These are phyloP conservation scores for Rhypophila decipiens DNA, from an alignment of 495 filamentous ascomycete genomes.

Conservation along the genomic window DNA sequence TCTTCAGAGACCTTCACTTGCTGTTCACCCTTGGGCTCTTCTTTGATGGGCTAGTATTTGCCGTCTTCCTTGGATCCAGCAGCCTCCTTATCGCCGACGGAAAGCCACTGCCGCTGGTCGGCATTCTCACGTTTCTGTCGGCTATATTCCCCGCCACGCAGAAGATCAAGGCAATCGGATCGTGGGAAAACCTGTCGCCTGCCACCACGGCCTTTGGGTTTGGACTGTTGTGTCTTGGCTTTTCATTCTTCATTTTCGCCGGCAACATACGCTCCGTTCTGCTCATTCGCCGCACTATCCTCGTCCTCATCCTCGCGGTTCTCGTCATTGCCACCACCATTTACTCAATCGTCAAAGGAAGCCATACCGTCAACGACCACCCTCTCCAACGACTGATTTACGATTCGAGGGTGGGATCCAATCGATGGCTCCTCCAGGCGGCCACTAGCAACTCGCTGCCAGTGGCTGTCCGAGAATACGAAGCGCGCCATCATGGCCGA, in stretches of 20 bases:
- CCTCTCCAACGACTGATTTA: conserved; percentile 49
- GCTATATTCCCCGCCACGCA: conserved; percentile 23
- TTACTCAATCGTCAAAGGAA: conserved; percentile 17
- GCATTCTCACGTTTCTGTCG: conserved; percentile 31
- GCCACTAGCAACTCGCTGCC: conserved; percentile 44
- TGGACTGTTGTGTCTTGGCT: conserved; percentile 29
- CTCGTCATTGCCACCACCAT: conserved; percentile 27
- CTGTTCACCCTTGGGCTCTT: conserved; percentile 36
- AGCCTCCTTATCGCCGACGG: conserved; percentile 33
- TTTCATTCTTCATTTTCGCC: conserved; percentile 32
- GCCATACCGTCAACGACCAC: conserved; percentile 23
- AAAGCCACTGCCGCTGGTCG: conserved; percentile 28
- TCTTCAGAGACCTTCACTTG: conserved; percentile 20
- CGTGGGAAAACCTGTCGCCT: conserved; percentile 31
- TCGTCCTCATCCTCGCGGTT: conserved; percentile 26
- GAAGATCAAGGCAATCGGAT: conserved; percentile 23
- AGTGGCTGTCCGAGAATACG: conserved; percentile 53
- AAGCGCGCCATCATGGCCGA: conserved; percentile 46
- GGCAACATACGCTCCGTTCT: conserved; percentile 33
- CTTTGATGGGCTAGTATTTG: conserved; percentile 32
- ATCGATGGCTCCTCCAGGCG: conserved; percentile 38
- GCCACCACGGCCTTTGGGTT: conserved; percentile 20
- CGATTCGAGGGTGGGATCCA: conserved; percentile 40
- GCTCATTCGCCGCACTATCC: conserved; percentile 31
- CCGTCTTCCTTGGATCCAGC: conserved; percentile 31